A percentile compares a stretch with the other conserved stretches of the same genome.
phyloP scores from a whole-genome alignment of 495 filamentous ascomycete species.

The Penicillium odoratum region DNA sequence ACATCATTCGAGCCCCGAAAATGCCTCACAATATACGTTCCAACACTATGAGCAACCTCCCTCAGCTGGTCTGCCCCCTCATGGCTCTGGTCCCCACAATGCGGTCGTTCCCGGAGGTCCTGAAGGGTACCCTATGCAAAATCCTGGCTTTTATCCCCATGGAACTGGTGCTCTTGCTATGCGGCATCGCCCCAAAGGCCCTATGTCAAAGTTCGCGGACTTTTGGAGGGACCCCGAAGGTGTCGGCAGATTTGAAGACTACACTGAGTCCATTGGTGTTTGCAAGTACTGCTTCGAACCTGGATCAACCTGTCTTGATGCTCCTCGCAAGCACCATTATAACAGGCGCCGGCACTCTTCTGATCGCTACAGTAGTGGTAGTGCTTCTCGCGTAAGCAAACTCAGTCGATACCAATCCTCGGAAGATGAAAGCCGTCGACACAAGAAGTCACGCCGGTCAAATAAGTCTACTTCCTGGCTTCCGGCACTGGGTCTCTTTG shows the following conservation, averaged over 20 bases:
- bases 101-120: slow-evolving; percentile 39
- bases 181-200: slow-evolving; percentile 51
- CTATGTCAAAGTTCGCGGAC: slow-evolving; percentile 57
- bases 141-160: slow-evolving; percentile 26
- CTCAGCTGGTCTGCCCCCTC: slow-evolving; percentile 27
- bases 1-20: slow-evolving; percentile 38
- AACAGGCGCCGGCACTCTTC: slow-evolving; percentile 39
- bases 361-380: slow-evolving; percentile 46
- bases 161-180: slow-evolving; percentile 39
- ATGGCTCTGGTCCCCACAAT: slow-evolving; percentile 35
- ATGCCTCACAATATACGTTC: slow-evolving; percentile 29
- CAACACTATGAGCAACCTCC: slow-evolving; percentile 35
- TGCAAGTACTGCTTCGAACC: slow-evolving; percentile 71
- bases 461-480: slow-evolving; percentile 49
- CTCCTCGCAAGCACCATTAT: slow-evolving; percentile 66
- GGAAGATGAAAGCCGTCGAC: slow-evolving; percentile 51
- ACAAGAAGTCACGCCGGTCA: slow-evolving; percentile 32
- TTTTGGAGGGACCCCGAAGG: slow-evolving; percentile 70
- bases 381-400: slow-evolving; percentile 52
- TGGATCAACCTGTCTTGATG: slow-evolving; percentile 56
- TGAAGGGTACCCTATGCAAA: slow-evolving; percentile 39
- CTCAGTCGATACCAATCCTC: slow-evolving; percentile 57
- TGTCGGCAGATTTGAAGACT: slow-evolving; percentile 69
- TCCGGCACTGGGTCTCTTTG: slow-evolving; percentile 53
- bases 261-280: slow-evolving; percentile 69